A percentile compares a stretch with the other conserved stretches of the same genome.
Evolutionary conservation across 352 stramenopile genomes (phyloP).

Genomic region (Phytopythium kandeliae): DNA sequence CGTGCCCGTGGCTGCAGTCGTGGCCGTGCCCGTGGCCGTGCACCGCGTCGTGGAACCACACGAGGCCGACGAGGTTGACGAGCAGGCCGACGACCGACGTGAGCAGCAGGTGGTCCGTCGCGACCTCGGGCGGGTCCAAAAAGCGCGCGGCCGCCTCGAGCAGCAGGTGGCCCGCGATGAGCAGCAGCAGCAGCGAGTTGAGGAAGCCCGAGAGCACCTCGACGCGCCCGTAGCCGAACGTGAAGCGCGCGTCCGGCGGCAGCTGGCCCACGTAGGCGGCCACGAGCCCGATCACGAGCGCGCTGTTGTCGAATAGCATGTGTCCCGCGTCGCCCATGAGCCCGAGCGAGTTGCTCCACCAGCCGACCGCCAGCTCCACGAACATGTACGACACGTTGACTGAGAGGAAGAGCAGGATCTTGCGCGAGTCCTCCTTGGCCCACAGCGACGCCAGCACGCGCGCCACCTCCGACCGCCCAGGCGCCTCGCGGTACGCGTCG

Average conservation of each 20-base stretch:
- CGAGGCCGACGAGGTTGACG: conserved; percentile 85
- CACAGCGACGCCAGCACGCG: conserved; percentile 44
- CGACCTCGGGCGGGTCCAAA: conserved; percentile 66
- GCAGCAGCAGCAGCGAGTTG: conserved; percentile 78
- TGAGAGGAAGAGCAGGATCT: conserved; percentile 78
- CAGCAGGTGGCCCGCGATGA: conserved; percentile 84
- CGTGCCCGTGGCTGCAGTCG: conserved; percentile 45
- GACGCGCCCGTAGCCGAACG: conserved; percentile 83
- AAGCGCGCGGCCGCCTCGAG: conserved; percentile 71
- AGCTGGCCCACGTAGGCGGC: conserved; percentile 80
- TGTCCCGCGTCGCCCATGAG: conserved; percentile 85
- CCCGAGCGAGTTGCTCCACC: conserved; percentile 80
- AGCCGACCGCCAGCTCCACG: conserved; percentile 78
- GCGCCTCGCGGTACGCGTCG: conserved; percentile 34
- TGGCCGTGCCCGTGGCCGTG: conserved; percentile 57
- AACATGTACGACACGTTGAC: conserved; percentile 87
- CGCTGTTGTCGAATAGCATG: conserved; percentile 88
- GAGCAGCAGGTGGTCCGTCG: conserved; percentile 80
- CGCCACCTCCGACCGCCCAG: neutral
- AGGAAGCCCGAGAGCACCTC: conserved; percentile 86
- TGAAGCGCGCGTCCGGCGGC: conserved; percentile 64
- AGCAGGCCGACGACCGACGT: conserved; percentile 76
- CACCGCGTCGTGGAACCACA: conserved; percentile 89
- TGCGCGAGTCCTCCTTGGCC: conserved; percentile 52
- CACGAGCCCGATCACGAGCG: conserved; percentile 77